phyloP scores from a whole-genome alignment of 306 rosid species.

The apple (Malus domestica) region DNA sequence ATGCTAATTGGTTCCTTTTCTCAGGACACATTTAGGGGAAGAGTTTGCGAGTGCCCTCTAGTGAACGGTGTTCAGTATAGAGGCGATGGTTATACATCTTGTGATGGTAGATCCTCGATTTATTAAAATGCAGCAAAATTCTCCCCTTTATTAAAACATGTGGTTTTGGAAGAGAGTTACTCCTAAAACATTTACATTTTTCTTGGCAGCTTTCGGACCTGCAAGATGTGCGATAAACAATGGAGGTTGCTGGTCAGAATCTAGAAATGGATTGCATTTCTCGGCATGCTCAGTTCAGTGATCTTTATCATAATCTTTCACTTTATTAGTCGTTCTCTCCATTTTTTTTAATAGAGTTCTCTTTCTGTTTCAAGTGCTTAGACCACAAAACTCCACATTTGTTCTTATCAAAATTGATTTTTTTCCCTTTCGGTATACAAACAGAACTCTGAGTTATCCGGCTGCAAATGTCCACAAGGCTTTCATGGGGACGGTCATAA shows the following conservation, averaged over 20 bases:
- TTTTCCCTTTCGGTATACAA: not conserved
- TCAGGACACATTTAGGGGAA: constrained; percentile 96
- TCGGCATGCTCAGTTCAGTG: constrained; percentile 98
- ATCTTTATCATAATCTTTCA: constrained; percentile 14
- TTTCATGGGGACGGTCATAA: constrained; percentile 60
- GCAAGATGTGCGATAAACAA: constrained; percentile 78
- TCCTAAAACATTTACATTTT: constrained; percentile 5
- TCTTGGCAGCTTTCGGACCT: constrained; percentile 75
- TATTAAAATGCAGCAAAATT: not conserved
- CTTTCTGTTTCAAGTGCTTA: not conserved
- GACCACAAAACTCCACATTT: not conserved
- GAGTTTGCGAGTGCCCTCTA: constrained; percentile 89
- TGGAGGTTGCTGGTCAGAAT: constrained; percentile 92
- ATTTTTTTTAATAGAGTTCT: not conserved
- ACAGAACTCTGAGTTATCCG: constrained; percentile 53
- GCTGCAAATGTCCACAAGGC: constrained; percentile 73
- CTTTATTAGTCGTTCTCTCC: not conserved
- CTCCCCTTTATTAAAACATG: not conserved
- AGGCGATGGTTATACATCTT: constrained; percentile 80
- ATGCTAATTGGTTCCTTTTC: not conserved
- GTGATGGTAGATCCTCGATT: constrained; percentile 48
- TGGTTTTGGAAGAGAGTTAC: not conserved
- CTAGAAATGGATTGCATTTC: constrained; percentile 33
- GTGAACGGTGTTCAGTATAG: constrained; percentile 72
- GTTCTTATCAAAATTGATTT: constrained; percentile 12